A percentile compares a stretch with the other conserved stretches of the same genome.
phyloP scores from a whole-genome alignment of 2,329 filamentous ascomycete species.

The Aspergillus cejpii region DNA sequence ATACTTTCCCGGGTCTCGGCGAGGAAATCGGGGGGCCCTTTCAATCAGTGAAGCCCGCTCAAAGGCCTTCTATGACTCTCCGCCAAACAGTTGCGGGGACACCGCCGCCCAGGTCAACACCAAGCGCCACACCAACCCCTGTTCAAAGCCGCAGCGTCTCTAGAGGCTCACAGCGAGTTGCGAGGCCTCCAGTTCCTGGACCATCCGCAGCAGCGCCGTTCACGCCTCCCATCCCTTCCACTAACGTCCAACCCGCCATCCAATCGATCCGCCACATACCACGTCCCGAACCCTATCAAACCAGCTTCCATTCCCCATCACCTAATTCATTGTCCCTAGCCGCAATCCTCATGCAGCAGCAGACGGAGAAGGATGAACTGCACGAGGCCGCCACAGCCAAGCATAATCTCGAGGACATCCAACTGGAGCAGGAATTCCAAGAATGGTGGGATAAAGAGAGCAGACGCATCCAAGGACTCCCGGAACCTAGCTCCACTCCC shows the following conservation, averaged over 20 bases:
- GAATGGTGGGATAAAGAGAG: slow-evolving; percentile 48
- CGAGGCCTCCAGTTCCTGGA: slow-evolving; percentile 16
- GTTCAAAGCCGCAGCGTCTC: slow-evolving; percentile 38
- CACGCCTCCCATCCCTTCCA: slow-evolving; percentile 16
- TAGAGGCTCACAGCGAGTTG: slow-evolving; percentile 11
- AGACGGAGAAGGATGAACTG: slow-evolving; percentile 72
- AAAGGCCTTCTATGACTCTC: slow-evolving; percentile 51
- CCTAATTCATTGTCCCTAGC: slow-evolving; percentile 67
- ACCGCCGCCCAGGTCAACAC: slow-evolving; percentile 23
- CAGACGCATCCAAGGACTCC: slow-evolving; percentile 31
- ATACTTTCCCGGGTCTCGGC: slow-evolving; percentile 37
- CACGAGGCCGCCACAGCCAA: slow-evolving; percentile 74
- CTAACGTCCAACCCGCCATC: slow-evolving; percentile 27
- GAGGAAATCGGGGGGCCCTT: slow-evolving; percentile 10
- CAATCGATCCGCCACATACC: slow-evolving; percentile 48
- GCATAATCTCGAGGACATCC: slow-evolving; percentile 85
- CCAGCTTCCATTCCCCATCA: slow-evolving; percentile 46
- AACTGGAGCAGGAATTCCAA: slow-evolving; percentile 93
- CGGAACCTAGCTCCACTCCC: slow-evolving; percentile 18
- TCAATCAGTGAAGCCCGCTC: slow-evolving; percentile 22
- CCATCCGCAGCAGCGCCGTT: slow-evolving; percentile 40
- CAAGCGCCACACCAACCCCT: slow-evolving; percentile 40
- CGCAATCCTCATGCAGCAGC: slow-evolving; percentile 83
- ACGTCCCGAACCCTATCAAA: slow-evolving; percentile 25
- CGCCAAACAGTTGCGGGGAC: slow-evolving; percentile 54